phyloP scores from a whole-genome alignment of 176 grass and related monocot genomes.

The Hordeum vulgare region MorexV3_pseudomolecules_assembly NC_058520.1:511434446-511434945 shows the following conservation, averaged over 20 bases:
- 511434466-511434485: not conserved
- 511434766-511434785: no score
- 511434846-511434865: not conserved
- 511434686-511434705: not conserved
- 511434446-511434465: not conserved
- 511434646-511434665: not conserved
- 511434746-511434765: not conserved
- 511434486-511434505: not conserved
- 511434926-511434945: not conserved
- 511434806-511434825: no score
- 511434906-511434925: no score
- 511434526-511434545: not conserved
- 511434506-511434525: not conserved
- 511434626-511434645: not conserved
- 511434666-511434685: not conserved
- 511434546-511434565: not conserved
- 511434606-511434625: conserved; percentile 3
- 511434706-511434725: not conserved
- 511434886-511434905: no score
- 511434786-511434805: no score
- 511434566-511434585: not conserved
- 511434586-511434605: conserved; percentile 10
- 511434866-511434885: not conserved
- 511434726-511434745: not conserved
- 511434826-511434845: no score